A percentile compares a stretch with the other conserved stretches of the same genome.
These are phyloP conservation scores for Penicillium bovifimosum DNA, from an alignment of 495 filamentous ascomycete species.

Conservation along the genomic window DNA sequence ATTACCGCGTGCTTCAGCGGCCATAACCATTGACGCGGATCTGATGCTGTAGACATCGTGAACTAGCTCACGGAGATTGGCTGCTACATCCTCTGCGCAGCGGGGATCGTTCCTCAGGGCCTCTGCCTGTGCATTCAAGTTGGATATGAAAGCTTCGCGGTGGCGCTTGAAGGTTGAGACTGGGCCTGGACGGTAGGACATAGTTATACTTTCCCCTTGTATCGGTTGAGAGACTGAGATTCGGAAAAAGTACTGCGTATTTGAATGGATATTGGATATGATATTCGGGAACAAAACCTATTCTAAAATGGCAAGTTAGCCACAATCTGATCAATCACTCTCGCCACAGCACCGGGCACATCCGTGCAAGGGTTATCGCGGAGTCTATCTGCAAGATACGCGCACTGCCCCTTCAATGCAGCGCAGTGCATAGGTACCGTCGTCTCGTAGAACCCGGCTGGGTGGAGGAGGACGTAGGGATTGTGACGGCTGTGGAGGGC, in stretches of 20 bases:
- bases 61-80: neutral
- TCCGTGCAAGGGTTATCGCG: conserved; percentile 3
- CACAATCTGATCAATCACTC: neutral
- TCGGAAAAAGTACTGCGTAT: no score
- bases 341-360: neutral
- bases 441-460: neutral
- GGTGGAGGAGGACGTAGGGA: neutral
- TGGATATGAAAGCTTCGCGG: neutral
- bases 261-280: no score
- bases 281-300: neutral
- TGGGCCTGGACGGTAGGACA: neutral
- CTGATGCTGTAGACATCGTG: neutral
- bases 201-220: neutral
- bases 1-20: neutral
- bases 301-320: neutral
- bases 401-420: neutral
- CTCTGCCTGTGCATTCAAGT: neutral
- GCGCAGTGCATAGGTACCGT: neutral
- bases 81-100: neutral
- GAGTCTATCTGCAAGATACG: neutral
- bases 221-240: neutral
- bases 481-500: neutral
- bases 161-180: neutral
- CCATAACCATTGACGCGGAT: neutral
- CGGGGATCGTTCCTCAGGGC: neutral